A percentile compares a stretch with the other conserved stretches of the same genome.
Conservation (phyloP, 2,329 filamentous ascomycete genomes). For the Talaromyces amestolkiae region DNA sequence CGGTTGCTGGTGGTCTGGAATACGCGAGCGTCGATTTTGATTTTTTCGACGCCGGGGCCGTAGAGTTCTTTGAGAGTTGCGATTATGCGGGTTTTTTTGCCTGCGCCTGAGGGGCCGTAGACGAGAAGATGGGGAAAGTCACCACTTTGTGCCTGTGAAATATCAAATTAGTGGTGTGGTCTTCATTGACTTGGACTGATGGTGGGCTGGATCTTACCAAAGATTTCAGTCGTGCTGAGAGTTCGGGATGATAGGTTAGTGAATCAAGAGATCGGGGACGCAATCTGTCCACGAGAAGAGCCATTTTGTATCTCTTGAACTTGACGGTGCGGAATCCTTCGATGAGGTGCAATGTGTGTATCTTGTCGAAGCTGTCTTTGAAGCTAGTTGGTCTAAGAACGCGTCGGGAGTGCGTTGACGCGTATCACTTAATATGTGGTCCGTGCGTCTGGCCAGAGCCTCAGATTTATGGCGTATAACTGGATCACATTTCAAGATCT, state of each 20-base stretch:
- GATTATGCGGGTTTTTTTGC: slow-evolving; percentile 96
- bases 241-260: slow-evolving; percentile 82
- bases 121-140: slow-evolving; percentile 98
- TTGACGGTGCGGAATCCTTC: neutral
- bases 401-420: slow-evolving; percentile 41
- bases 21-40: slow-evolving; percentile 96
- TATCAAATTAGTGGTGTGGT: neutral
- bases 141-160: slow-evolving; percentile 78
- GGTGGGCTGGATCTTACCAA: slow-evolving; percentile 58
- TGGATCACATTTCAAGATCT: neutral
- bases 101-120: slow-evolving; percentile 92
- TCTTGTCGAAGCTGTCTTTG: neutral
- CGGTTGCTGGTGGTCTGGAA: slow-evolving; percentile 95
- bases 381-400: slow-evolving; percentile 23
- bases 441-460: slow-evolving; percentile 27
- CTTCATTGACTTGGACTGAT: too few species aligned
- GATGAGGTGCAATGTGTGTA: neutral
- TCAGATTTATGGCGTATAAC: neutral
- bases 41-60: slow-evolving; percentile 96
- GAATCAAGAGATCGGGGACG: slow-evolving; percentile 52
- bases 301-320: slow-evolving; percentile 46
- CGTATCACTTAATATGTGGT: slow-evolving; percentile 39
- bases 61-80: slow-evolving; percentile 94
- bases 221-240: slow-evolving; percentile 81
- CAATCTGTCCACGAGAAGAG: slow-evolving; percentile 64